A percentile compares a stretch with the other conserved stretches of the same genome.
phyloP scores from a whole-genome alignment of 1,284 basidiomycete species.

The Puccinia coronata region DNA sequence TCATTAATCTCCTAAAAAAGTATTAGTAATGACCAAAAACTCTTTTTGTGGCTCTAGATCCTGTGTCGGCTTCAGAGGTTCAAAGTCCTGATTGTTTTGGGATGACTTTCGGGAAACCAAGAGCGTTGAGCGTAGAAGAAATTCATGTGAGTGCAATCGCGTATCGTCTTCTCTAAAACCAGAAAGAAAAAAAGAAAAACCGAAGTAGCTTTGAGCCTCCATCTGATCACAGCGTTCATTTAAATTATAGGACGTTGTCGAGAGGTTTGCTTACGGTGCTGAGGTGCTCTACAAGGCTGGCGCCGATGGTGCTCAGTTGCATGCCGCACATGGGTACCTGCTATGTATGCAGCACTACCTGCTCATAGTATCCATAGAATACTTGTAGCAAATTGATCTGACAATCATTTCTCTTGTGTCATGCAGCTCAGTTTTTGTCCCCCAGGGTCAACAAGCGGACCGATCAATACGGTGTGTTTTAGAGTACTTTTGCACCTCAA shows the following conservation, averaged over 20 bases:
- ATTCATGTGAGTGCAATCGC: conserved; percentile 53
- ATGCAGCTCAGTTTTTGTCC: conserved; percentile 56
- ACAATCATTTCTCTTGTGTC: background rate
- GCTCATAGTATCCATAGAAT: background rate
- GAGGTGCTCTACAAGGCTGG: conserved; percentile 59
- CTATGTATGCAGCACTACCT: conserved; percentile 24
- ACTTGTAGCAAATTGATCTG: background rate
- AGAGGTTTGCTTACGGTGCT: conserved; percentile 60
- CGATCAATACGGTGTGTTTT: conserved; percentile 58
- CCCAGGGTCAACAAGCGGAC: conserved; percentile 59
- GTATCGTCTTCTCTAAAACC: background rate
- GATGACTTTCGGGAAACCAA: conserved; percentile 53
- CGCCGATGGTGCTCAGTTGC: conserved; percentile 59
- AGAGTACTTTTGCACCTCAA: background rate
- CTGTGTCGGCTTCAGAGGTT: conserved; percentile 56
- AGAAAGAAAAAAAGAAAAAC: background rate
- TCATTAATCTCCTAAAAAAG: conserved; percentile 54
- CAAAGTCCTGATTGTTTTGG: conserved; percentile 20
- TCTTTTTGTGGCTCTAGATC: conserved; percentile 39
- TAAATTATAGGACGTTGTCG: conserved; percentile 54
- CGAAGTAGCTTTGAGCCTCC: no score
- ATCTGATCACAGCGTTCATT: background rate
- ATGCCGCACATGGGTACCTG: conserved; percentile 58
- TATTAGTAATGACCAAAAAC: no score
- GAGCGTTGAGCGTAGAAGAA: conserved; percentile 55